Evolutionary conservation across 345 rosid genomes (phyloP).

Genomic region (Salix suchowensis): DNA sequence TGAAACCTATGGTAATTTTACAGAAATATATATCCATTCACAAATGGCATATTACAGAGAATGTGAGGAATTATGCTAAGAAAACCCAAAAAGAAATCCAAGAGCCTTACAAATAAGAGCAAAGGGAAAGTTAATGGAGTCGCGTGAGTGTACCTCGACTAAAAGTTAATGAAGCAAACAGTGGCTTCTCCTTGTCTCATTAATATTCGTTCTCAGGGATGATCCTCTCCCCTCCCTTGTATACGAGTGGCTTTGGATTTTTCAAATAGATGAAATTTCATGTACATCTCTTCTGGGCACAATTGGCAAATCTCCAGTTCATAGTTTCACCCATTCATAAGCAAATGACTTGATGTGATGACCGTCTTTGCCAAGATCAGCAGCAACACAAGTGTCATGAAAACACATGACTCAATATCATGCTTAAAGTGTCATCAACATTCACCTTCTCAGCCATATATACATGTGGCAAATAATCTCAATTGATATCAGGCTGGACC

Average conservation of each 20-base stretch:
- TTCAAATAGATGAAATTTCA: background rate
- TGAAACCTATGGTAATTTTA: no score
- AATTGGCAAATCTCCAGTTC: background rate
- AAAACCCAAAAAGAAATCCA: no score
- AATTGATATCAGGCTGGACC: background rate
- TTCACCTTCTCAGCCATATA: background rate
- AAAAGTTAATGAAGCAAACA: no score
- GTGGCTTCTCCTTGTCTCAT: background rate
- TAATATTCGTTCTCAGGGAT: background rate
- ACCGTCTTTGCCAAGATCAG: background rate
- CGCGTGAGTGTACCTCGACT: no score
- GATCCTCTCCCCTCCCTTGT: background rate
- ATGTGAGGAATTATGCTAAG: no score
- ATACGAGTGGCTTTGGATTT: background rate
- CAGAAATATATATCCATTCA: no score
- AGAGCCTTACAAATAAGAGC: no score
- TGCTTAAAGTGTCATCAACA: background rate
- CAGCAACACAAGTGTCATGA: no score
- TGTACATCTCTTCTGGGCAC: background rate
- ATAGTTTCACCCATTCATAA: background rate
- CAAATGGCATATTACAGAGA: no score
- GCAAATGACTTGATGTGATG: background rate
- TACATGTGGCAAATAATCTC: background rate
- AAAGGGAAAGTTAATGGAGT: no score
- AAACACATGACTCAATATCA: background rate